Percentiles rank a stretch among this genome's conserved stretches.
phyloP scores from a whole-genome alignment of 129 eudicot genomes.

The Silybum marianum region DNA sequence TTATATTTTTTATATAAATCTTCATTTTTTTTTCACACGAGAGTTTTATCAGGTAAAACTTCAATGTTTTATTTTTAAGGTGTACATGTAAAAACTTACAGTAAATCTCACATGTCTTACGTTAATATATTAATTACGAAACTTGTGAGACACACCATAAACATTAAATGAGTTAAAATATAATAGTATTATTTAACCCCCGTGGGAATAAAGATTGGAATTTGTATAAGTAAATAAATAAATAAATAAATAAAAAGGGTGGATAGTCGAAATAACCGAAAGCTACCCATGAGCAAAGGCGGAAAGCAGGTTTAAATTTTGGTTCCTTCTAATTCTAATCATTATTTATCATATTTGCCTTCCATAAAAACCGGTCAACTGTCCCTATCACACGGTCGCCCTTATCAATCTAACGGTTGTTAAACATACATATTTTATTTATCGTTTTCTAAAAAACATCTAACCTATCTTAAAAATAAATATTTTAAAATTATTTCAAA shows the following conservation, averaged over 20 bases:
- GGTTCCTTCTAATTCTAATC: conserved; percentile 16
- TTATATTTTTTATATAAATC: too few species aligned
- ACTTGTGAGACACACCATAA: too few species aligned
- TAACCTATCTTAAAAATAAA: neutral
- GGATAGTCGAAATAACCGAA: conserved; percentile 14
- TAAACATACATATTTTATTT: conserved; percentile 20
- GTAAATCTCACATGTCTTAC: too few species aligned
- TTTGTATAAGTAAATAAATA: neutral
- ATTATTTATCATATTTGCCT: conserved; percentile 20
- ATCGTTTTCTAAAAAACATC: neutral
- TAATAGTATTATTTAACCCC: neutral
- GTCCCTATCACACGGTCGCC: conserved; percentile 36
- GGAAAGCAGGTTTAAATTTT: conserved; percentile 27
- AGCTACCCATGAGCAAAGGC: conserved; percentile 2
- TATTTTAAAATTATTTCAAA: neutral
- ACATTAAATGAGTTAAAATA: too few species aligned
- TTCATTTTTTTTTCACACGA: too few species aligned
- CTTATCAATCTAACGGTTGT: conserved; percentile 39
- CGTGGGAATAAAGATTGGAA: neutral
- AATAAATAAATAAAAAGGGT: neutral
- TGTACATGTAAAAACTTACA: too few species aligned
- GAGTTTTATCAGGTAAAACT: too few species aligned
- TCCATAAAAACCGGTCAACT: conserved; percentile 30
- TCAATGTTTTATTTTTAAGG: too few species aligned
- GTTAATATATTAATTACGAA: too few species aligned